Evolutionary conservation across 805 yeast species (phyloP).

Genomic region (Yamadazyma olivae): DNA sequence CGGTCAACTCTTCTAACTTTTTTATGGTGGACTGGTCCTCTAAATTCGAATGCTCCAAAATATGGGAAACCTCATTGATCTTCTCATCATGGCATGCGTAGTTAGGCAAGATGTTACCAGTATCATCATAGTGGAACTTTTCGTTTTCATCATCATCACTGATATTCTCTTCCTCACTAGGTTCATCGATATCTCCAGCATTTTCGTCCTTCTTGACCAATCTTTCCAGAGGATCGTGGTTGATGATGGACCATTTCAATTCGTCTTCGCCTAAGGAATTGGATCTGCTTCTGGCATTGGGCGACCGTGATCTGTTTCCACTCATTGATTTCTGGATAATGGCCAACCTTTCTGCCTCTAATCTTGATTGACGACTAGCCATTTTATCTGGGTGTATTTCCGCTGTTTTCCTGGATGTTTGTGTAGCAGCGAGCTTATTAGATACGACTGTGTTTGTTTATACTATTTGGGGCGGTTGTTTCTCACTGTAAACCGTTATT

Average conservation of each 20-base stretch:
- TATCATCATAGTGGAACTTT: slow-evolving; percentile 58
- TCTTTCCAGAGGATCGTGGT: slow-evolving; percentile 73
- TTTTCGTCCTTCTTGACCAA: slow-evolving; percentile 28
- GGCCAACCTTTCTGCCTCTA: slow-evolving; percentile 42
- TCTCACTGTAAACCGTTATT: too few relatives aligned
- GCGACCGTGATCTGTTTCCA: slow-evolving; percentile 38
- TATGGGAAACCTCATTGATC: slow-evolving; percentile 35
- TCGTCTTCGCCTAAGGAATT: slow-evolving; percentile 39
- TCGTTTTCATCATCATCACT: slow-evolving; percentile 57
- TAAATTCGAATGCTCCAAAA: slow-evolving; percentile 37
- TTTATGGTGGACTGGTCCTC: slow-evolving; percentile 48
- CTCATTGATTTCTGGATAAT: slow-evolving; percentile 37
- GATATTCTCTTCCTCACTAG: slow-evolving; percentile 59
- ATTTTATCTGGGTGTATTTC: slow-evolving; percentile 12
- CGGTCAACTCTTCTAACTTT: slow-evolving; percentile 52
- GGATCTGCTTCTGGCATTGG: slow-evolving; percentile 29
- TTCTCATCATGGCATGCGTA: slow-evolving; percentile 46
- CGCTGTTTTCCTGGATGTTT: too few relatives aligned
- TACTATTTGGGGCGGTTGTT: too few relatives aligned
- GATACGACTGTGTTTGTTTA: too few relatives aligned
- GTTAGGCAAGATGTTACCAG: slow-evolving; percentile 56
- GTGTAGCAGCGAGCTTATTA: too few relatives aligned
- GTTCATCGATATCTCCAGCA: slow-evolving; percentile 31
- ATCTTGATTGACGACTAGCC: slow-evolving; percentile 33
- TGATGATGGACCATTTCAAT: slow-evolving; percentile 62